Percentiles rank a stretch among this genome's conserved stretches.
Conservation (phyloP, 1,284 basidiomycete species). For the Abortiporus biennis region DNA sequence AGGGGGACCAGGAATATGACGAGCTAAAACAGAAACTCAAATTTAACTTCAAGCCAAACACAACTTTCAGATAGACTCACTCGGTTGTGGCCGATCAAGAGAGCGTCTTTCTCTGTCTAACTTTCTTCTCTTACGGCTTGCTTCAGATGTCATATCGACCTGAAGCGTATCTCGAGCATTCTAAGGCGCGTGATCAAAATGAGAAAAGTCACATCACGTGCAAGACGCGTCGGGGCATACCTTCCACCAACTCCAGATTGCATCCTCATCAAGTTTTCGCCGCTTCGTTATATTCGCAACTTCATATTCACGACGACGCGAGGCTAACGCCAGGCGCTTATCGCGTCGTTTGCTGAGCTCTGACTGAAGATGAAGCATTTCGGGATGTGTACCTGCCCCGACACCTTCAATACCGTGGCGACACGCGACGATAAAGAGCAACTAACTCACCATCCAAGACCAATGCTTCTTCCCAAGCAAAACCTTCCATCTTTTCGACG, state of each 20-base stretch:
- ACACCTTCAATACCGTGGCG: conserved; percentile 9
- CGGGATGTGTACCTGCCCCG: conserved; percentile 71
- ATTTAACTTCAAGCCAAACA: neutral
- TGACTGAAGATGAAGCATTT: conserved; percentile 71
- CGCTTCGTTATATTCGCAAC: conserved; percentile 49
- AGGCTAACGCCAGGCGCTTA: conserved; percentile 67
- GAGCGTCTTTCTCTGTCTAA: conserved; percentile 77
- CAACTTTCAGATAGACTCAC: conserved; percentile 29
- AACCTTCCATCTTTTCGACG: conserved; percentile 76
- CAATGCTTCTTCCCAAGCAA: conserved; percentile 72
- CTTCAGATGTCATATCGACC: conserved; percentile 77
- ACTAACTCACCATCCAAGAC: conserved; percentile 51
- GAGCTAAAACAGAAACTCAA: conserved; percentile 18
- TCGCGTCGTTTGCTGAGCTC: conserved; percentile 71
- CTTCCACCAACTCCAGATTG: conserved; percentile 76
- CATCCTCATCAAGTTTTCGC: conserved; percentile 54
- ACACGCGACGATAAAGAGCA: conserved; percentile 9
- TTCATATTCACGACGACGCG: conserved; percentile 63
- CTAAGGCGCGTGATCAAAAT: conserved; percentile 27
- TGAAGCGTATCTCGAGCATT: conserved; percentile 69
- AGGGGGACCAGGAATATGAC: conserved; percentile 27
- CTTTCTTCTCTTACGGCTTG: conserved; percentile 72
- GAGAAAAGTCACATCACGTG: conserved; percentile 1
- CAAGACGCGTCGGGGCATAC: conserved; percentile 29
- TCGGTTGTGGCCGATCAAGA: conserved; percentile 66